Base-by-base conservation (phyloP, 169 alveolate genomes). In the Plasmodium relictum region DNA sequence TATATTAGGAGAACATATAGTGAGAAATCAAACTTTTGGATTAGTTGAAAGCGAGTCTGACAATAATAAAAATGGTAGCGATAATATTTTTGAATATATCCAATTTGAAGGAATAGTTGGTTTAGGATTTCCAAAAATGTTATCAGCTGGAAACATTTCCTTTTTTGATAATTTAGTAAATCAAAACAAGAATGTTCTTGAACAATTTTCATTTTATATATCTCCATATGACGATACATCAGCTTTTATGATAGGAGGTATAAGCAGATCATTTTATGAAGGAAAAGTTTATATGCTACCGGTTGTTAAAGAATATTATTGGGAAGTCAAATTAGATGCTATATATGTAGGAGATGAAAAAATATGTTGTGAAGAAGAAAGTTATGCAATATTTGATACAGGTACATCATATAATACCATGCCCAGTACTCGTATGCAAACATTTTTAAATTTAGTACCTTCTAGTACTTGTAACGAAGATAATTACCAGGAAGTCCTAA, bases 21-120 rank as follows among this genome's bases (percentile, higher is more conserved):
- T 95, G 42, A 94, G 94, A 18, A 69, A 89, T 22, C 98, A 96
- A 44, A 74, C 95, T 2, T 88, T 96, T 74, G 98, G 97, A 2
- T 89, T 96, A 6, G 96, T 96, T 54, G 97, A 95, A 56, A 85
- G 93, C 24, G 98, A 95, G 70, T 44, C 76, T 0, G 92, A 88
- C 2, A 93, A 74, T 73, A 72, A 62, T 26, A 44, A 45, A 48
- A 70, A 83, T 41, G 78, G 50, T 56, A 78, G 85, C 18, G 91
- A 88, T n/a, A 76, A 86, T 37, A 63, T 73, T n/a, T 66, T 93
- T 74, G 95, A 96, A 93, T 87, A 94, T 5, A 96, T 96, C 18
- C 86, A 95, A 14, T 95, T 96, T 89, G 98, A 96, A 74, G 98
- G 98, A 0, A 95, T 96, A 16, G 96, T 96, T 0, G 98, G 98